Percentiles rank a stretch among this genome's conserved stretches.
These are phyloP conservation scores for Diutina rugosa DNA, from an alignment of 1,139 yeast genomes.

Conservation along the genomic window DNA sequence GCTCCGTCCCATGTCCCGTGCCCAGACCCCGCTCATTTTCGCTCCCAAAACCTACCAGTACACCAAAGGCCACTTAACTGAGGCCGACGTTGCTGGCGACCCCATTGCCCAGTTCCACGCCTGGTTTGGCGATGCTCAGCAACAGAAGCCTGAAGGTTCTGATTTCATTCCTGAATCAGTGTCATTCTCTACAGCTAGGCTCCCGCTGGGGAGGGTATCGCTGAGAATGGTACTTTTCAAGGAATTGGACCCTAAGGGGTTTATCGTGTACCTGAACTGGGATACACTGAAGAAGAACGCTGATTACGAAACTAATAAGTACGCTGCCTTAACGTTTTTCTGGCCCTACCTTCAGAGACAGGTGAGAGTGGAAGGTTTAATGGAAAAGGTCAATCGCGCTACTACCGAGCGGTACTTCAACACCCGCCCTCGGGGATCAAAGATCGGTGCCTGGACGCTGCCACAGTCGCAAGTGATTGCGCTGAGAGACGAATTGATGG, in stretches of 20 bases:
- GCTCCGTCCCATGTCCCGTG: not conserved
- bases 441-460: conserved; percentile 95
- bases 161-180: conserved; percentile 59
- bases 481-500: conserved; percentile 45
- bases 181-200: conserved; percentile 71
- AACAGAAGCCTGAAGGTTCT: conserved; percentile 31
- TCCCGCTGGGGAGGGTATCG: conserved; percentile 83
- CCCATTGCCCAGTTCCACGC: conserved; percentile 70
- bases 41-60: conserved; percentile 91
- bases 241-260: conserved; percentile 76
- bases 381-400: conserved; percentile 62
- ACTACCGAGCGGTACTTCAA: conserved; percentile 68
- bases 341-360: conserved; percentile 89
- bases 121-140: conserved; percentile 80
- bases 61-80: conserved; percentile 50
- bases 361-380: conserved; percentile 80
- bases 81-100: conserved; percentile 34
- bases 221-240: conserved; percentile 67
- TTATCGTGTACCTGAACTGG: conserved; percentile 90
- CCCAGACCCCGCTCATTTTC: conserved; percentile 25
- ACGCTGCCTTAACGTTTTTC: conserved; percentile 79
- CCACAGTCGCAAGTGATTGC: conserved; percentile 63
- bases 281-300: conserved; percentile 66
- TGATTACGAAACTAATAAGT: conserved; percentile 60
- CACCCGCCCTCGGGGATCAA: conserved; percentile 85